Base-by-base conservation (phyloP, 345 rosid genomes). In the Salix koriyanagi region DNA sequence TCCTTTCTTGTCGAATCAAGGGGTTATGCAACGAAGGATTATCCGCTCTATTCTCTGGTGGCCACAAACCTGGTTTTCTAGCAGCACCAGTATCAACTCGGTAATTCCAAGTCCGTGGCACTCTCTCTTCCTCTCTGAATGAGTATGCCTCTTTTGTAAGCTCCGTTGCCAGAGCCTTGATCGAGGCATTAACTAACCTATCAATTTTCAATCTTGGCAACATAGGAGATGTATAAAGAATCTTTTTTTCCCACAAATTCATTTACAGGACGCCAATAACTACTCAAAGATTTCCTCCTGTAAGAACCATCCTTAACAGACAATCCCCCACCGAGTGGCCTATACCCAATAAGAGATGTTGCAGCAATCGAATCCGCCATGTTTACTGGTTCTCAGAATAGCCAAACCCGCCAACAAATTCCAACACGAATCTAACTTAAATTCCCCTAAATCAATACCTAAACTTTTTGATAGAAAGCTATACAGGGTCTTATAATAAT, bases 31-130 rank as follows among this genome's bases (percentile, higher is more conserved):
- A 74, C 0, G 96, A 87, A 58, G 97, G 88, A 65, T 92, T 89
- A 73, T 93, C 99, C 0, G 95, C 99, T 84, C 85, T 87, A 82
- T 93, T 96, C 79, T 87, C 90, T 1, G 95, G 98, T 5, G 99
- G 97, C 98, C 97, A 92, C 52, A 88, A 69, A 16, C 89, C 86
- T 0, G 93, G 91, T 70, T 89, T 93, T 65, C 84, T 58, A 78
- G 86, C 91, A 19, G 76, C 80, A 73, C 75, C 86, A 2, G 83
- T 41, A 16, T 87, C 96, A 68, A 69, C 68, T 13, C 58, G 76
- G 56, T 91, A 83, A 6, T 80, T 81, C 96, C 90, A 90, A 36
- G 81, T 80, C 68, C 71, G 77, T 7, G 88, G 91, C 30, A 85
- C 64, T 81, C 77, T 82, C 65, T 84, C 89, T 28, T 85, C 90